phyloP scores from a whole-genome alignment of 176 grass and related monocot genomes.

The Hordeum vulgare region DNA sequence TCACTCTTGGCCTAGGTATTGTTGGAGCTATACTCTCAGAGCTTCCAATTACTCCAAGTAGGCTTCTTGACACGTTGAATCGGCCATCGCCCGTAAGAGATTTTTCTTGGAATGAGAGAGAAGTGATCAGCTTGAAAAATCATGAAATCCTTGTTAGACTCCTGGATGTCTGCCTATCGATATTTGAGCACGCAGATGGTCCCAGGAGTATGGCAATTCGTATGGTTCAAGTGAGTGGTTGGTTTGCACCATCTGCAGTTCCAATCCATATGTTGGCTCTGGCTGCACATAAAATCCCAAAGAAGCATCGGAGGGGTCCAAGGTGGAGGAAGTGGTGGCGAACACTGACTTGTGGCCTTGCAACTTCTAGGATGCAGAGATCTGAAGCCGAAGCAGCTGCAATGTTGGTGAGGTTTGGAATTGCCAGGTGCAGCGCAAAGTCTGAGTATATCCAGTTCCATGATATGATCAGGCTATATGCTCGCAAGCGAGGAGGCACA shows the following conservation, averaged over 20 bases:
- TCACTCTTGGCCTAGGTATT: conserved; percentile 74
- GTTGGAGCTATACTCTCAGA: conserved; percentile 89
- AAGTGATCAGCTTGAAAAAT: conserved; percentile 53
- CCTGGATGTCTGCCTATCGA: conserved; percentile 83
- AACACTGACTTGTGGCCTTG: conserved; percentile 44
- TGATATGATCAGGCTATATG: conserved; percentile 79
- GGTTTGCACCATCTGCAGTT: conserved; percentile 72
- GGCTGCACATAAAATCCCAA: conserved; percentile 81
- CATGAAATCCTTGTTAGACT: conserved; percentile 66
- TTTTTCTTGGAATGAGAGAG: conserved; percentile 60
- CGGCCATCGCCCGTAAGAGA: conserved; percentile 66
- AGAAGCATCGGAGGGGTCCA: conserved; percentile 55
- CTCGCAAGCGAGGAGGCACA: conserved; percentile 53
- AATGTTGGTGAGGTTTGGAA: conserved; percentile 85
- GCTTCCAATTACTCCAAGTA: conserved; percentile 82
- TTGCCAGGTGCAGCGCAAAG: conserved; percentile 63
- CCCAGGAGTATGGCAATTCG: conserved; percentile 73
- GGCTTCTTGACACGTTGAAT: conserved; percentile 92
- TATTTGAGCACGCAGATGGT: conserved; percentile 96
- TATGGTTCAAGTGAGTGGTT: conserved; percentile 84
- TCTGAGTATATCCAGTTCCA: conserved; percentile 76
- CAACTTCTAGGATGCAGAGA: conserved; percentile 57
- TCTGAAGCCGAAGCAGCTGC: conserved; percentile 92
- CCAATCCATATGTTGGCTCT: conserved; percentile 66
- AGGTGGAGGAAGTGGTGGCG: conserved; percentile 67